Conservation (phyloP, 768 basidiomycete genomes). For the Lepiota subincarnata region DNA sequence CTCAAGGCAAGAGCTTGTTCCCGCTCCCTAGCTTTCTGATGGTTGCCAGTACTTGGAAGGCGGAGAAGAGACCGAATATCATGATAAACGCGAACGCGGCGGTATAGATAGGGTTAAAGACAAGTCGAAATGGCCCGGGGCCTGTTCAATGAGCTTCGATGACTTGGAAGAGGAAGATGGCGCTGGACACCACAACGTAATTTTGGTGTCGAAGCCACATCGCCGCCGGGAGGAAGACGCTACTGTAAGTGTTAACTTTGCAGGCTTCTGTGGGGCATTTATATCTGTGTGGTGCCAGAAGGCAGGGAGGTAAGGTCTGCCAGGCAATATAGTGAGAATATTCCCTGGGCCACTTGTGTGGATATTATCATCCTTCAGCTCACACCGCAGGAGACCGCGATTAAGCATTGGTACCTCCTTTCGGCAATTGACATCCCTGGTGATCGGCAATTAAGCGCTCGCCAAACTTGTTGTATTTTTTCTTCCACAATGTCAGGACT, state of each 20-base stretch:
- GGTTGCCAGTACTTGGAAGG: background rate
- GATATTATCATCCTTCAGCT: too few species aligned
- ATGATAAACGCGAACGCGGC: background rate
- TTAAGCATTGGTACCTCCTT: too few species aligned
- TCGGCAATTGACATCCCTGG: background rate
- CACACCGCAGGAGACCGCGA: too few species aligned
- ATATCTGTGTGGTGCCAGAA: too few species aligned
- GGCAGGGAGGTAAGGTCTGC: background rate
- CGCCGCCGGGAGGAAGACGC: too few species aligned
- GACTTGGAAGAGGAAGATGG: background rate
- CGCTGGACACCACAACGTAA: background rate
- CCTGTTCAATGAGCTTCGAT: background rate
- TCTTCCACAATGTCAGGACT: conserved; percentile 5
- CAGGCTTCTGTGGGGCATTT: too few species aligned
- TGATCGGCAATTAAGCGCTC: too few species aligned
- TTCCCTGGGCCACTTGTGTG: too few species aligned
- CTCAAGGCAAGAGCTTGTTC: background rate
- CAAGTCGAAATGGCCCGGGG: background rate
- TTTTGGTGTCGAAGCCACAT: too few species aligned
- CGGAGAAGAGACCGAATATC: background rate
- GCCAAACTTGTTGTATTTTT: background rate
- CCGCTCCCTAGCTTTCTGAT: background rate
- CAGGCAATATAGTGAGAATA: background rate
- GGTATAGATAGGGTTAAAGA: background rate
- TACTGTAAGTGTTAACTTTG: too few species aligned